Conservation (phyloP, 805 yeast genomes). For the Pichia manshurica region DNA sequence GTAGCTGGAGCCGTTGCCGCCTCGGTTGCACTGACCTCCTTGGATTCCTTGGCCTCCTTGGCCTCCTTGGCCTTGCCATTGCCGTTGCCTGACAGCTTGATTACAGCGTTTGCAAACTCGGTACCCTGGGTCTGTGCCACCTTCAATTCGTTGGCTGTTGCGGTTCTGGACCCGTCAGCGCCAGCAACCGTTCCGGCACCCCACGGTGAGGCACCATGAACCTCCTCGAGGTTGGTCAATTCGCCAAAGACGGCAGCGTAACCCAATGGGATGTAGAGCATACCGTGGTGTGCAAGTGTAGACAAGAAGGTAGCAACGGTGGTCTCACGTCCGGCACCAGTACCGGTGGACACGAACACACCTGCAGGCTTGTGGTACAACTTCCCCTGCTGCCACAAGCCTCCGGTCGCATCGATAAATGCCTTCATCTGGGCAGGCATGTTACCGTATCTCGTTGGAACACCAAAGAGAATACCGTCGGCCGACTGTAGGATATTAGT, state of each 20-base stretch:
- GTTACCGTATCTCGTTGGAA: conserved; percentile 82
- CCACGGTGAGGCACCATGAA: conserved; percentile 79
- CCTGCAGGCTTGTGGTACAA: conserved; percentile 71
- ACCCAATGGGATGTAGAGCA: conserved; percentile 76
- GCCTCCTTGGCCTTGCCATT: too few relatives aligned
- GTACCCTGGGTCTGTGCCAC: conserved; percentile 65
- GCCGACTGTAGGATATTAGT: conserved; percentile 52
- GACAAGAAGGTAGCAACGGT: conserved; percentile 62
- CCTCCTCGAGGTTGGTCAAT: conserved; percentile 50
- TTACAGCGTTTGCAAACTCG: conserved; percentile 45
- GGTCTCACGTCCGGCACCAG: conserved; percentile 81
- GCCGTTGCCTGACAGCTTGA: conserved; percentile 17
- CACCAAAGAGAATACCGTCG: conserved; percentile 81
- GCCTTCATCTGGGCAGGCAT: conserved; percentile 72
- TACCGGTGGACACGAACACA: conserved; percentile 66
- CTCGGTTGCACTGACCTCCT: too few relatives aligned
- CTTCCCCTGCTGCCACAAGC: conserved; percentile 71
- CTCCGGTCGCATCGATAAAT: conserved; percentile 76
- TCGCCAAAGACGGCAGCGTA: conserved; percentile 51
- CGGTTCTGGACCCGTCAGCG: conserved; percentile 67
- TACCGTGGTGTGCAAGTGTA: conserved; percentile 70
- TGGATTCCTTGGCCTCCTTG: too few relatives aligned
- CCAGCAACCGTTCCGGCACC: conserved; percentile 83
- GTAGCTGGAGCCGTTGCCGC: too few relatives aligned
- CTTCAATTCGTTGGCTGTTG: conserved; percentile 56